phyloP scores from a whole-genome alignment of 192 early-diverging fungal genomes.

The Coemansia sp. region DNA sequence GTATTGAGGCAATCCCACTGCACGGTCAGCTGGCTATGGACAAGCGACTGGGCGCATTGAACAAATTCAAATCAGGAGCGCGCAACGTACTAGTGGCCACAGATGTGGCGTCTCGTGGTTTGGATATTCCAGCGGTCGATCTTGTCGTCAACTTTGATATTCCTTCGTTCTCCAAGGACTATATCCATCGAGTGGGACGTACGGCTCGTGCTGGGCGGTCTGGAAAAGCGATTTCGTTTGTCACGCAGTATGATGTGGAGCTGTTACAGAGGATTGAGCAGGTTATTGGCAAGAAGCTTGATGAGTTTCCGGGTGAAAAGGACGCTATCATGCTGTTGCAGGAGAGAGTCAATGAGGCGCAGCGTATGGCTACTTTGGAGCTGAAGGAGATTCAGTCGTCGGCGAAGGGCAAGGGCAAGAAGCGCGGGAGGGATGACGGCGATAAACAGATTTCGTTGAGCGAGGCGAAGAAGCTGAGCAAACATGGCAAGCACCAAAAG shows the following conservation, averaged over 20 bases:
- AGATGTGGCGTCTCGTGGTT: conserved; percentile 89
- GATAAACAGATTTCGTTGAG: conserved; percentile 55
- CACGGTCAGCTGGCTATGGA: conserved; percentile 94
- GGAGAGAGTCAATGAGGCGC: conserved; percentile 92
- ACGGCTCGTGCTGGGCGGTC: conserved; percentile 84
- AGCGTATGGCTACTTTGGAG: conserved; percentile 83
- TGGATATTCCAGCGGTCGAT: conserved; percentile 97
- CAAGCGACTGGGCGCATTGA: conserved; percentile 89
- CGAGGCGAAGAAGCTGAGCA: conserved; percentile 49
- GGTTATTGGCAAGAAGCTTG: conserved; percentile 85
- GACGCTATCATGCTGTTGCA: conserved; percentile 86
- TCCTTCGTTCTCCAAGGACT: conserved; percentile 85
- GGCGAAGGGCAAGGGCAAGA: conserved; percentile 47
- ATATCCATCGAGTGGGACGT: conserved; percentile 86
- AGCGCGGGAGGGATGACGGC: conserved; percentile 36
- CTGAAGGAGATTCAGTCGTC: conserved; percentile 68
- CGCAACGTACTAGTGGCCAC: conserved; percentile 93
- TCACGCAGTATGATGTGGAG: conserved; percentile 94
- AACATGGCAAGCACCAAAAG: conserved; percentile 9
- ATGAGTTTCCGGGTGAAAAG: conserved; percentile 82
- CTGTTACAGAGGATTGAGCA: conserved; percentile 93
- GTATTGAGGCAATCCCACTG: conserved; percentile 92
- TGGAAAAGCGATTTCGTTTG: conserved; percentile 80
- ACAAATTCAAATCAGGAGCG: conserved; percentile 91
- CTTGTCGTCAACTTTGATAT: conserved; percentile 97